Evolutionary conservation across 1,139 yeast genomes (phyloP), one percentile per base, ranked within the genome.

Genomic region (Geotrichum bryndzae): DNA sequence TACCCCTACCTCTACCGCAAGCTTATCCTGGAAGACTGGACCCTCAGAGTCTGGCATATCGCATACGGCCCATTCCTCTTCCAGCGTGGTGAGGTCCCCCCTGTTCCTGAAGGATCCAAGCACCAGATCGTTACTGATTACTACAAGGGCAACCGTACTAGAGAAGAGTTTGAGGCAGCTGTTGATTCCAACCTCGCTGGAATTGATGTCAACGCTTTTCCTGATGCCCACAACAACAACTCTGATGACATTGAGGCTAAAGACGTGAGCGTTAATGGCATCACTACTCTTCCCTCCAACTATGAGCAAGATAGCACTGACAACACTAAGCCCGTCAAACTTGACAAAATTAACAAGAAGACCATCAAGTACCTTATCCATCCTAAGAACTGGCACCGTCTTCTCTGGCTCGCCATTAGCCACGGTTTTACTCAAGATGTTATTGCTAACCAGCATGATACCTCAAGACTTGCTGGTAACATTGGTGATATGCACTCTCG

Each of bases 371-470:
- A 29, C 35, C 61, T 54, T 18, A 11, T 57, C 54, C 58, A 35
- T 59, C 90, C 87, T 64, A 69, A 71, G 57, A 76, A 79, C 71
- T 86, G 87, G 87, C 85, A 83, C 51, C 70, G 69, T 38, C 77
- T 84, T 51, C 3, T 79, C 15, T 79, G 83, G 80, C 76, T 83
- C 66, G 66, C 84, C 27, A 62, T 82, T 7, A 74, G 80, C 61
- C 88, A 85, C 65, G 92, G 92, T 62, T 81, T 85, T 72, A 80
- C 82, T 66, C 83, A 83, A 71, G 92, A 87, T 72, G 84, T 87
- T 65, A 82, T 87, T 65, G 61, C 76, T 25, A 71, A 73, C 61
- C 90, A 86, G 73, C 76, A 80, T 54, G 68, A 70, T 2, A 68
- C 73, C 33, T 76, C 75, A 53, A 57, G 54, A 55, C 67, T 68